Conservation (phyloP, 73 alveolate genomes). For the Effrenium voratum region DNA sequence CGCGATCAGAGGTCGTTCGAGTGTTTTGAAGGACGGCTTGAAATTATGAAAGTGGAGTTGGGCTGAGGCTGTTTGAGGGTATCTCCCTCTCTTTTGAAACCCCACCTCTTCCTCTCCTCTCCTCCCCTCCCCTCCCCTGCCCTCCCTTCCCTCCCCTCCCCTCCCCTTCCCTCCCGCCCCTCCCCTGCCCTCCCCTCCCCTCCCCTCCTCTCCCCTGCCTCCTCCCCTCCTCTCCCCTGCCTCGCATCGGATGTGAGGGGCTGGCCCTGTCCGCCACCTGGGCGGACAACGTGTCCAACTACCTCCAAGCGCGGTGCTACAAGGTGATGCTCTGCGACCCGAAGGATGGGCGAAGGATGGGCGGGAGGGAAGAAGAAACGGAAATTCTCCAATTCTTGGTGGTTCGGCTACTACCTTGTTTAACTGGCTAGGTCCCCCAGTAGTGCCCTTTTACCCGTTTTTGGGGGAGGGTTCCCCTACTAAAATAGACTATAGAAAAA, state of each 20-base stretch:
- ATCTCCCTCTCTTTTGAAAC: too few relatives aligned
- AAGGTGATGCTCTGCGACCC: slow-evolving; percentile 96
- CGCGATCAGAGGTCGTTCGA: too few relatives aligned
- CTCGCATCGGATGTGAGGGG: background rate
- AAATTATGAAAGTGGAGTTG: background rate
- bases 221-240: background rate
- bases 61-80: background rate
- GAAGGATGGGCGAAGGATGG: slow-evolving; percentile 94
- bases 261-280: slow-evolving; percentile 95
- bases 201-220: background rate
- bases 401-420: too few relatives aligned
- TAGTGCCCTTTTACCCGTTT: too few relatives aligned
- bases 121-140: background rate
- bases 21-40: background rate
- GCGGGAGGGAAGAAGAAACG: too few relatives aligned
- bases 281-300: slow-evolving; percentile 94
- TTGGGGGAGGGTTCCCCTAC: too few relatives aligned
- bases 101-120: too few relatives aligned
- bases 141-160: background rate
- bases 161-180: background rate
- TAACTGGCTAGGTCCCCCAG: too few relatives aligned
- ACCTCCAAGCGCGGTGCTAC: slow-evolving; percentile 94
- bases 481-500: too few relatives aligned
- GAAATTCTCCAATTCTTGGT: too few relatives aligned
- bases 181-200: background rate